A percentile compares a stretch with the other conserved stretches of the same genome.
Conservation (phyloP, 2,329 filamentous ascomycete genomes). For the Aureobasidium subglaciale region DNA sequence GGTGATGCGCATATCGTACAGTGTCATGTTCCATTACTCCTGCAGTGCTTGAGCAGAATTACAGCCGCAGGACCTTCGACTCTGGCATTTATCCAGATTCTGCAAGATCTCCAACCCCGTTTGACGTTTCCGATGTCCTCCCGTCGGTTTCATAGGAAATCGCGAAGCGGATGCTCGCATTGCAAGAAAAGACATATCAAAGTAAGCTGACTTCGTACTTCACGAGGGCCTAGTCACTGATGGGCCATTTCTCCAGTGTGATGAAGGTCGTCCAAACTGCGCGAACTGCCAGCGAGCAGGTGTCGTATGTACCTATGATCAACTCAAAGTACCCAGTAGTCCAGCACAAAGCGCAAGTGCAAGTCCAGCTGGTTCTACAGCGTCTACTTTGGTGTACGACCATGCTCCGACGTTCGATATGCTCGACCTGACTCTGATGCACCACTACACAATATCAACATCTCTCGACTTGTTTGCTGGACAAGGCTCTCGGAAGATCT, state of each 20-base stretch:
- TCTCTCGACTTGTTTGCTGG: slow-evolving; percentile 19
- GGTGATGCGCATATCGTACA: background rate
- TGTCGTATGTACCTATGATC: slow-evolving; percentile 20
- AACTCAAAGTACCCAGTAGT: slow-evolving; percentile 9
- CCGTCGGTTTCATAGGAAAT: slow-evolving; percentile 25
- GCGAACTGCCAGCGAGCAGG: slow-evolving; percentile 23
- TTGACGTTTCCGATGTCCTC: slow-evolving; percentile 19
- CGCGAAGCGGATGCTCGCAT: slow-evolving; percentile 21
- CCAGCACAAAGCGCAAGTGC: background rate
- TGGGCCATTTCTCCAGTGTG: slow-evolving; percentile 21
- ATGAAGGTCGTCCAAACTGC: slow-evolving; percentile 24
- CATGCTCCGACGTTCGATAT: slow-evolving; percentile 19
- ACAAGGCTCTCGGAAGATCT: slow-evolving; percentile 17
- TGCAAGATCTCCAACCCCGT: background rate
- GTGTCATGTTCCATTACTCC: background rate
- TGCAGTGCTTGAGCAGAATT: background rate
- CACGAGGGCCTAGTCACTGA: background rate
- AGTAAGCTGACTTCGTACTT: slow-evolving; percentile 17
- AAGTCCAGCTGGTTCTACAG: background rate
- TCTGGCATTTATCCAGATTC: background rate
- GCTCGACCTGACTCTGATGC: slow-evolving; percentile 24
- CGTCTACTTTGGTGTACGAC: slow-evolving; percentile 11
- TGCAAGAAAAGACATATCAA: slow-evolving; percentile 27
- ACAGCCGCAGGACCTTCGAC: background rate
- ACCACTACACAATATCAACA: slow-evolving; percentile 24